Conservation (phyloP, 1,284 basidiomycete genomes). For the Athelia sp. region DNA sequence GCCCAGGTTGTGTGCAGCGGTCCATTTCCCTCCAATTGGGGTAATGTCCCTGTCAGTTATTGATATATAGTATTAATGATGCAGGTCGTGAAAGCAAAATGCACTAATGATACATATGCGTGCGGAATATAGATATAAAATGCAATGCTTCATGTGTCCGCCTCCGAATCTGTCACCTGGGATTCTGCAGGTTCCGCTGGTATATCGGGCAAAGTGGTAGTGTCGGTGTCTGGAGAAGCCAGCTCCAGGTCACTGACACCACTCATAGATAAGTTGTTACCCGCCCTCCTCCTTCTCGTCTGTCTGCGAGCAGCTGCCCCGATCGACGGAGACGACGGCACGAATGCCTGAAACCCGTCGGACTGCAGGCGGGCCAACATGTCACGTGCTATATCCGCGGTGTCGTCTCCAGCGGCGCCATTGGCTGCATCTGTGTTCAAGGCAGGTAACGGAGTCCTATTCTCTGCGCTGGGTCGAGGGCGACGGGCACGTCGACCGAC, state of each 20-base stretch:
- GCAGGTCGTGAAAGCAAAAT: not conserved
- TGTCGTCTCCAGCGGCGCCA: constrained; percentile 28
- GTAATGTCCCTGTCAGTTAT: too few relatives aligned
- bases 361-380: constrained; percentile 72
- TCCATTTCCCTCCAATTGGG: too few relatives aligned
- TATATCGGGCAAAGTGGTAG: not conserved
- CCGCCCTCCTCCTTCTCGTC: constrained; percentile 19
- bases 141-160: not conserved
- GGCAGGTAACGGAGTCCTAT: constrained; percentile 34
- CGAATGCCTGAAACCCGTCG: constrained; percentile 39
- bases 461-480: constrained; percentile 34
- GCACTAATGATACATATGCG: not conserved
- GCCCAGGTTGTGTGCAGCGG: too few relatives aligned
- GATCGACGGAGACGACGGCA: constrained; percentile 26
- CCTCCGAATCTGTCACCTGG: not conserved
- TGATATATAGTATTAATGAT: too few relatives aligned
- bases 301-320: constrained; percentile 20
- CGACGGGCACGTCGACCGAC: constrained; percentile 55
- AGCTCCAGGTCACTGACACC: constrained; percentile 1
- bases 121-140: not conserved
- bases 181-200: not conserved
- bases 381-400: constrained; percentile 61
- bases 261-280: not conserved
- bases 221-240: not conserved
- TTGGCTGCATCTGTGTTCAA: constrained; percentile 31